Evolutionary conservation across 768 basidiomycete genomes (phyloP).

Genomic region (Fomitopsis serialis): DNA sequence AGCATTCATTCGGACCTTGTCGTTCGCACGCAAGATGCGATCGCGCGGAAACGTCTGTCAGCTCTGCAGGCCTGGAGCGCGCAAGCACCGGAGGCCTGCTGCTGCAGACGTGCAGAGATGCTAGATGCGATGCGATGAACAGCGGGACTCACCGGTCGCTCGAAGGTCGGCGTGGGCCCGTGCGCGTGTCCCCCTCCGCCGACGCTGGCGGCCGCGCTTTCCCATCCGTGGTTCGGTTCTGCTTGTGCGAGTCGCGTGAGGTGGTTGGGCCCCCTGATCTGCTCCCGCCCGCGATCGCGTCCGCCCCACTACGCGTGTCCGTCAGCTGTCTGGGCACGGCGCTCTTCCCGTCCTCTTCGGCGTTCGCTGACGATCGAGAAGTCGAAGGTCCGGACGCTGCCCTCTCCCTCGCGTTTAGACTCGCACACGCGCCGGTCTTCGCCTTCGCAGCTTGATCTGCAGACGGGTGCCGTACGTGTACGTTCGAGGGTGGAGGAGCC

Average conservation of each 20-base stretch:
- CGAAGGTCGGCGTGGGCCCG: not conserved
- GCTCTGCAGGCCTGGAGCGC: not conserved
- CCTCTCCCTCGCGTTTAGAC: not conserved
- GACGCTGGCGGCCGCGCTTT: constrained; percentile 7
- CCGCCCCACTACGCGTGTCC: not conserved
- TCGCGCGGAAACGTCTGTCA: too few species aligned
- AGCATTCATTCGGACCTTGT: not conserved
- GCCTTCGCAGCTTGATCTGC: constrained; percentile 8
- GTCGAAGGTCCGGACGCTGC: constrained; percentile 1
- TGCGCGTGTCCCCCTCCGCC: not conserved
- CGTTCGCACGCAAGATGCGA: too few species aligned
- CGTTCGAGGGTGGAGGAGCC: constrained; percentile 3
- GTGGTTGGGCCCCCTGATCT: constrained; percentile 14
- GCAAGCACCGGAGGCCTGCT: not conserved
- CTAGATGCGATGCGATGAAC: too few species aligned
- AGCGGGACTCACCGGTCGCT: constrained; percentile 10
- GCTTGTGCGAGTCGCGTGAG: constrained; percentile 4
- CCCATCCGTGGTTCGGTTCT: constrained; percentile 4
- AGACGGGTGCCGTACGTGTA: not conserved
- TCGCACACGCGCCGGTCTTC: not conserved
- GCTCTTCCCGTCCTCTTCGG: not conserved
- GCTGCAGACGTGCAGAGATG: not conserved
- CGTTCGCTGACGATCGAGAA: constrained; percentile 4
- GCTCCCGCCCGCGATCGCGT: constrained; percentile 5
- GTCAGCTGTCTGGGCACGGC: constrained; percentile 2